Base-by-base conservation (phyloP, 31 red algal species). In the Asparagopsis taxiformis region DNA sequence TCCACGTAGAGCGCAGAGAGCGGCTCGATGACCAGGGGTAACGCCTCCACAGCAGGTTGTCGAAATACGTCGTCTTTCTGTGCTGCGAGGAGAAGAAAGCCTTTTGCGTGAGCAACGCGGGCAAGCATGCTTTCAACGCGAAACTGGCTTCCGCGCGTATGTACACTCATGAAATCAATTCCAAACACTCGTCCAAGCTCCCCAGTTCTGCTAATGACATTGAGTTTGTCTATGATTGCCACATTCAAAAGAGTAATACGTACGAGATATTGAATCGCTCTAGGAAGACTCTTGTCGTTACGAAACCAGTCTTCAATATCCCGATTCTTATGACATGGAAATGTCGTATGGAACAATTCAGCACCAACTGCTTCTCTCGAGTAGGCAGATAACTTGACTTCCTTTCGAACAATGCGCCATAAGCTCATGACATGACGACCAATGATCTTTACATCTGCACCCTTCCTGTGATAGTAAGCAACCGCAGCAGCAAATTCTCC, bases 1-100 rank as follows among this genome's bases (percentile, higher is more conserved):
- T 94, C 91, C 7, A 79, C 70, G 54, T 92, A 89, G 51, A 91
- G 51, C 30, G 71, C 68, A 16, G 72, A 87, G 16, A 70, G 37
- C 1, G 96, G 96, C 77, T 99, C 96, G 87, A 99, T 91, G 19
- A 94, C 91, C 39, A 99, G 61, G 29, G 96, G 91, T 17, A 94
- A 49, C 29, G 67, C 84, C 63, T 94, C 96, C 35, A 94, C 82
- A 3, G 96, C 96, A 41, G 75, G 87, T 72, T 94, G 91, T 52
- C 68, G 64, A 20, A 81, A 71, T 2, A 97, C 84, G 50, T 90
- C 83, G 34, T 84, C 74, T 21, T 57, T 41, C 30, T 65, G 76
- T 0, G 94, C 78, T 21, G 89, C 65, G 21, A 93, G 72, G 57
- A 97, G 70, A 21, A 93, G 58, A 55, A 81, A 93, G 25, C 65